Base-by-base conservation (phyloP, 495 filamentous ascomycete genomes). In the Podospora anserina region DNA sequence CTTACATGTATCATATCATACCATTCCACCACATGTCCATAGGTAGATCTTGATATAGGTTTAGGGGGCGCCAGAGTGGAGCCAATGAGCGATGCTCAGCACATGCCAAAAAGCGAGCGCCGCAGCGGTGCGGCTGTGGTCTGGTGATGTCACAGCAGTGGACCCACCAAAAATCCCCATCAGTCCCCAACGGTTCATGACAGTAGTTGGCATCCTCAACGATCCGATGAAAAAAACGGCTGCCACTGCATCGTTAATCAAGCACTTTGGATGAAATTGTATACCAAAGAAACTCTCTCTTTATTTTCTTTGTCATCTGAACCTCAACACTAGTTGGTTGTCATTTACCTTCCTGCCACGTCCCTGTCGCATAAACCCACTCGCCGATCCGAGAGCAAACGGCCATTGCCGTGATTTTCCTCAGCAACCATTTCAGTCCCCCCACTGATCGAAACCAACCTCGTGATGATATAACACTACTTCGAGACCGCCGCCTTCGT, bases 91-190 rank as follows among this genome's bases (percentile, higher is more conserved):
- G 39, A 49, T 16, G 39, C 39, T 49, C 39, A 49, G 39, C 39
- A 49, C 39, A 49, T 49, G 39, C 39, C 39, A 49, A 49, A 49
- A 49, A 49, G 7, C 39, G 39, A 49, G 15, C 7, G 15, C 23
- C 23, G 23, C 23, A 23, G 23, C 39, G 9, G 39, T 49, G 39
- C 39, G 39, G 11, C 39, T n/a, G 30, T 28, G 61, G 13, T 65
- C 54, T 66, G 19, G 71, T 72, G 71, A 72, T 72, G 71, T 72
- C 71, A 72, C 71, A 64, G 60, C 61, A 56, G 26, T 62, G 57
- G 27, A 23, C 56, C 55, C 32, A 58, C 32, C 64, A 28, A 62
- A 62, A 62, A 13, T 32, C 60, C 27, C 60, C 60, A 62, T 30
- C 60, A 34, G 60, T 62, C 30, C 55, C 55, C 55, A 58, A 58